phyloP scores from a whole-genome alignment of 2,329 filamentous ascomycete species.

The Blastomyces parvus region DNA sequence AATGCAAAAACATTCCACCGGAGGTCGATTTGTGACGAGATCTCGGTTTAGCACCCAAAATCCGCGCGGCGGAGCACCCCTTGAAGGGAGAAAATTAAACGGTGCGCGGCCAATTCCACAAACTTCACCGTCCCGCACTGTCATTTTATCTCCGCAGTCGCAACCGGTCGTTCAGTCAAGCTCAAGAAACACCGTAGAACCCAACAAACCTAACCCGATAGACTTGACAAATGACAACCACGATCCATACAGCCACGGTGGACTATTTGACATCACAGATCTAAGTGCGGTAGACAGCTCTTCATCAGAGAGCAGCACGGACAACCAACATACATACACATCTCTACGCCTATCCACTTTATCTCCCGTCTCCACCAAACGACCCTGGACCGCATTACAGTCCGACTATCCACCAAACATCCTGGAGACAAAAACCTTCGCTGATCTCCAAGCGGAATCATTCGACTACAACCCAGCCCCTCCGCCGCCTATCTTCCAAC shows the following conservation, averaged over 20 bases:
- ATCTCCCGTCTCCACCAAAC: conserved; percentile 22
- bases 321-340: conserved; percentile 10
- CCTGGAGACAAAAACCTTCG: conserved; percentile 40
- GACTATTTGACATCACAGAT: conserved; percentile 18
- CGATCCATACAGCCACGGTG: conserved; percentile 7
- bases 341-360: conserved; percentile 22
- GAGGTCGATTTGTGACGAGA: conserved; percentile 11
- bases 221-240: neutral
- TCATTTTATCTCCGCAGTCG: conserved; percentile 6
- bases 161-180: neutral
- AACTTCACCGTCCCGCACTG: conserved; percentile 7
- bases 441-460: conserved; percentile 41
- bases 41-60: conserved; percentile 16
- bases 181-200: neutral
- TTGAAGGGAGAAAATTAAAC: conserved; percentile 1
- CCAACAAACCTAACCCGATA: conserved; percentile 13
- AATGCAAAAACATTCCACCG: conserved; percentile 5
- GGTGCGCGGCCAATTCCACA: conserved; percentile 10
- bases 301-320: conserved; percentile 7
- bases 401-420: conserved; percentile 41
- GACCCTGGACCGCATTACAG: conserved; percentile 25
- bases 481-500: conserved; percentile 19
- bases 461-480: conserved; percentile 39
- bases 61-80: neutral
- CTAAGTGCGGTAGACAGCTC: conserved; percentile 17